A percentile compares a stretch with the other conserved stretches of the same genome.
Evolutionary conservation across 306 rosid genomes (phyloP).

Genomic region (Medicago lupulina): DNA sequence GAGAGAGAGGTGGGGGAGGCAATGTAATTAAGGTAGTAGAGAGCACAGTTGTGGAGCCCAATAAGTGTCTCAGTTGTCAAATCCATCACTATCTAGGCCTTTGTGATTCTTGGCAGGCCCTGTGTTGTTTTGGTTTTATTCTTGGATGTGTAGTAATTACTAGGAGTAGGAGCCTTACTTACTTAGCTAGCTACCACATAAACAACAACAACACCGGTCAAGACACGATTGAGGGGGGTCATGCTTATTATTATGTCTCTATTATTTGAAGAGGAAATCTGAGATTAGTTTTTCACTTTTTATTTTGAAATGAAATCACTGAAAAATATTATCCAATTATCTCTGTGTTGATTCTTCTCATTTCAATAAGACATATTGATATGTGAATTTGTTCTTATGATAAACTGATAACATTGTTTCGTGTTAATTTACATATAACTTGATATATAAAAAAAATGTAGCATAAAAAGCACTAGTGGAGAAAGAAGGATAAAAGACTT

Average conservation of each 20-base stretch:
- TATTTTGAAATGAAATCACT: neutral
- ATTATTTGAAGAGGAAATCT: neutral
- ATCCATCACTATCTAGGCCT: slow-evolving; percentile 44
- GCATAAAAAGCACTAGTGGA: neutral
- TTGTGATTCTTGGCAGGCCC: slow-evolving; percentile 23
- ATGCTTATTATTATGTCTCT: slow-evolving; percentile 2
- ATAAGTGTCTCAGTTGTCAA: slow-evolving; percentile 33
- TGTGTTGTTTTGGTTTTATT: slow-evolving; percentile 30
- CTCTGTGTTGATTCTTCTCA: too few relatives aligned
- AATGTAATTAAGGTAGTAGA: slow-evolving; percentile 27
- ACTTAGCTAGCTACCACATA: neutral
- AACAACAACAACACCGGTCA: neutral
- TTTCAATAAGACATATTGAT: too few relatives aligned
- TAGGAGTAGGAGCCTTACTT: neutral
- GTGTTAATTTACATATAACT: neutral
- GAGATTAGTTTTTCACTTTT: neutral
- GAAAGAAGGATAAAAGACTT: neutral
- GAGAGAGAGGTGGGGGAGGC: slow-evolving; percentile 7
- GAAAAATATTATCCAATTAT: too few relatives aligned
- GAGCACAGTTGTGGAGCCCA: slow-evolving; percentile 41
- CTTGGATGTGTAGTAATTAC: neutral
- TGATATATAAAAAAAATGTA: neutral
- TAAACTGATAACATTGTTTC: neutral
- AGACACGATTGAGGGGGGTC: neutral
- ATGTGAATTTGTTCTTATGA: neutral